Conservation (phyloP, 2,329 filamentous ascomycete species). For the Penicillium sp. region DNA sequence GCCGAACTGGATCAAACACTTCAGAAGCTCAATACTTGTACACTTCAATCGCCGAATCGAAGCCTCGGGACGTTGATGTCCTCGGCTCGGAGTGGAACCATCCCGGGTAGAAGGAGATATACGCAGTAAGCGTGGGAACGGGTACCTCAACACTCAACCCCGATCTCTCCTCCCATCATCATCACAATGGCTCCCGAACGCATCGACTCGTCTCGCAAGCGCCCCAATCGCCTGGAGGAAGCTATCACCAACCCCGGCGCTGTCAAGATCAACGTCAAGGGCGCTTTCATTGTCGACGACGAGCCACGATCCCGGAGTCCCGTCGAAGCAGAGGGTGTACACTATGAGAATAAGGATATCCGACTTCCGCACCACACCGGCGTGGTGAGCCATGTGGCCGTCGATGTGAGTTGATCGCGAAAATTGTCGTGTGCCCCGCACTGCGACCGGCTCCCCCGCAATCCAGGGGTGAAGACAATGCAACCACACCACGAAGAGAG, state of each 20-base stretch:
- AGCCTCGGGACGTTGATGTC: conserved; percentile 12
- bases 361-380: conserved; percentile 93
- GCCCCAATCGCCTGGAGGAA: conserved; percentile 36
- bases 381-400: conserved; percentile 92
- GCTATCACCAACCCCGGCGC: conserved; percentile 63
- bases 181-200: conserved; percentile 35
- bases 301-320: conserved; percentile 56
- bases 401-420: conserved; percentile 69
- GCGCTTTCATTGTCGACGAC: conserved; percentile 93
- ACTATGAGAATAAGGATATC: conserved; percentile 86
- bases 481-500: background rate
- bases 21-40: no score
- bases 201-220: conserved; percentile 25
- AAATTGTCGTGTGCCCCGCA: conserved; percentile 20
- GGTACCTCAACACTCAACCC: conserved; percentile 18
- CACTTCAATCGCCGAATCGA: no score
- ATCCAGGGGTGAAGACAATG: conserved; percentile 9
- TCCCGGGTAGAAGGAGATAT: conserved; percentile 46
- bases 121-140: conserved; percentile 49
- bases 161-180: conserved; percentile 18
- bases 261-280: conserved; percentile 94
- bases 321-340: conserved; percentile 57
- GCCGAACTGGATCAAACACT: no score
- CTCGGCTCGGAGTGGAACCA: conserved; percentile 15
- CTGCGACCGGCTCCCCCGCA: conserved; percentile 31